Base-by-base conservation (phyloP, 192 early-diverging fungal species). In the Coemansia aciculifera region DNA sequence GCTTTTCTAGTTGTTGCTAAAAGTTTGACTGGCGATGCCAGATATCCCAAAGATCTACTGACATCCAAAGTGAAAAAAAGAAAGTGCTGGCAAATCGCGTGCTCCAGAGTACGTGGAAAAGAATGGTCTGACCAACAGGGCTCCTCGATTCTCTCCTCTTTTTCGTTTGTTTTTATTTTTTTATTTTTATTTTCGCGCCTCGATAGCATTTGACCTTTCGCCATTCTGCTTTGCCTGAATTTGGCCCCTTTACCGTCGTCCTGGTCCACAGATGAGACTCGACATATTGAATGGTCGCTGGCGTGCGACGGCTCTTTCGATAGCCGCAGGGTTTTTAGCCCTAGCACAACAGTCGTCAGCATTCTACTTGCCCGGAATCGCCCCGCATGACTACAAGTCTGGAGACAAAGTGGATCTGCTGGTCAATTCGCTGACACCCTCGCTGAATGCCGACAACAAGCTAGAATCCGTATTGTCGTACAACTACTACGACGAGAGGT, bases 331-430 rank as follows among this genome's bases (percentile, higher is more conserved):
- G 10, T 27, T 69, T 21, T 37, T 68, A 36, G 29, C 61, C 19
- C 54, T 72, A 21, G 59, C 69, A 36, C 72, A 71, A 29, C 69
- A 66, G 23, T 68, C 67, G 8, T 34, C 56, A 3, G 92, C 90
- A 5, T 98, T 96, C 82, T 98, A 98, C 74, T 85, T 98, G 10
- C 96, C 96, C 10, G 96, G 96, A 36, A 92, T 98, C 31, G 93
- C 94, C 1, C 96, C 96, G 32, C 84, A 88, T 44, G 93, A 98
- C 75, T 98, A 94, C 76, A 71, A 73, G 39, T 69, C 76, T 36
- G 87, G 85, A 31, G 88, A 90, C 63, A 42, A 51, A 17, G 95
- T 98, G 6, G 86, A 87, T 23, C 74, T 98, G 31, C 85, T 85
- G 66, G 95, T 98, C 31, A 98, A 98, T 72, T 89, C 92, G 15